Evolutionary conservation across 2,329 filamentous ascomycete genomes (phyloP), one percentile per base, ranked within the genome.

Genomic region (Cercospora sp.): DNA sequence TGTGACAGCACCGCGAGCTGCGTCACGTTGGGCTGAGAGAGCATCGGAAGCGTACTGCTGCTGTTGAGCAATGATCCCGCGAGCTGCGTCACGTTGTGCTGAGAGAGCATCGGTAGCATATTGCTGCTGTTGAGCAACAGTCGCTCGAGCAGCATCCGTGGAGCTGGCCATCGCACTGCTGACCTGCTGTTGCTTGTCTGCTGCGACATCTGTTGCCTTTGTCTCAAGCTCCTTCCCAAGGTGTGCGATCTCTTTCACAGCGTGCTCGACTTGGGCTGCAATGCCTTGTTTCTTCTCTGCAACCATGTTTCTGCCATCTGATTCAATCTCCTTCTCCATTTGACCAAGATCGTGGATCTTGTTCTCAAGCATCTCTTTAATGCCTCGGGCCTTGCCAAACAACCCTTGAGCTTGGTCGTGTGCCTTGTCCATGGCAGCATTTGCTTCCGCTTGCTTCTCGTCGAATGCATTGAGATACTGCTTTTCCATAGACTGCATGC

Each of bases 291-390:
- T 68, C 64, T 69, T 71, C 62, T 71, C 71, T 9, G 68, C 51
- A 2, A 63, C 64, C 67, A 71, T 69, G 3, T 60, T 45, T 8
- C 58, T 63, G 12, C 71, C 69, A 57, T 66, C 62, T 8, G 65
- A 42, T 40, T 70, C 71, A 10, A 72, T 69, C 36, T 71, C 71
- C 20, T 72, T 71, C 68, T 72, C 68, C 71, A 70, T 65, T 20
- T 68, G 65, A 16, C 67, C 67, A 20, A 72, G 58, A 13, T 71
- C 71, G 18, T 70, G 69, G n/a, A 71, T 40, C 53, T 68, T 71
- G 4, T 71, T 63, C 40, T 71, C 71, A 3, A 71, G 55, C 36
- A 66, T 67, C 3, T 68, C 64, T 53, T 71, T 70, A 20, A 72
- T 57, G 10, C 66, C 65, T 18, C 61, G 28, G 1, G 66, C 36